phyloP scores from a whole-genome alignment of 169 alveolate species.

The Plasmodium knowlesi region DNA sequence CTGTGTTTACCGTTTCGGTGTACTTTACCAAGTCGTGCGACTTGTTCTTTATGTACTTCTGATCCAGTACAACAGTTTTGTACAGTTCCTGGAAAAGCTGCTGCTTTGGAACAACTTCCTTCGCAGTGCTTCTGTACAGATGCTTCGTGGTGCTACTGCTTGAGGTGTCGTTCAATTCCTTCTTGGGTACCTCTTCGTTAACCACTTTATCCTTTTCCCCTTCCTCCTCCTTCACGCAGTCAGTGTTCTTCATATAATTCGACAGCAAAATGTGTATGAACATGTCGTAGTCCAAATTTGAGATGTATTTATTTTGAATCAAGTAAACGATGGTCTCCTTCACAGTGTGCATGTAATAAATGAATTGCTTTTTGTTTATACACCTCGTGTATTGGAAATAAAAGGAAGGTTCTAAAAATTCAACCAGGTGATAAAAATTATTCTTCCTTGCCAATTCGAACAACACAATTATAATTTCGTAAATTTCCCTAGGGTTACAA shows the following conservation, averaged over 20 bases:
- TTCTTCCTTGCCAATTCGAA: constrained; percentile 67
- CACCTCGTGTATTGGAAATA: constrained; percentile 65
- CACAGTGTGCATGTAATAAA: constrained; percentile 73
- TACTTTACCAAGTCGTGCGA: constrained; percentile 65
- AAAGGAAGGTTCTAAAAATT: constrained; percentile 74
- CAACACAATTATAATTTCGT: constrained; percentile 58
- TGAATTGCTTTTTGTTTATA: constrained; percentile 67
- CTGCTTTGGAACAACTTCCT: constrained; percentile 27
- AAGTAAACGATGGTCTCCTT: constrained; percentile 67
- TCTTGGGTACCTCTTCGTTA: background rate
- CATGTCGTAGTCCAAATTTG: constrained; percentile 65
- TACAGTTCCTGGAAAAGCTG: constrained; percentile 51
- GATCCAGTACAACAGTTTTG: constrained; percentile 45
- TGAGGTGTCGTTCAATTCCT: background rate
- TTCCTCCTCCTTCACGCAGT: constrained; percentile 8
- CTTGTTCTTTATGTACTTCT: constrained; percentile 23
- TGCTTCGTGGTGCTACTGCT: constrained; percentile 1
- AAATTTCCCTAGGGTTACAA: constrained; percentile 73
- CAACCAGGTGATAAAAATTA: constrained; percentile 43
- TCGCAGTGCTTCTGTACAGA: constrained; percentile 5
- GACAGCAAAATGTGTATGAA: constrained; percentile 56
- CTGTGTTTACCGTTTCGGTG: constrained; percentile 74
- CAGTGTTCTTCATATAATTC: constrained; percentile 64
- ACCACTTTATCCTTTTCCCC: background rate
- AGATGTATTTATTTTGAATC: constrained; percentile 60